Conservation (phyloP, 1,139 yeast species). For the Lodderomyces pseudojiufengensis region DNA sequence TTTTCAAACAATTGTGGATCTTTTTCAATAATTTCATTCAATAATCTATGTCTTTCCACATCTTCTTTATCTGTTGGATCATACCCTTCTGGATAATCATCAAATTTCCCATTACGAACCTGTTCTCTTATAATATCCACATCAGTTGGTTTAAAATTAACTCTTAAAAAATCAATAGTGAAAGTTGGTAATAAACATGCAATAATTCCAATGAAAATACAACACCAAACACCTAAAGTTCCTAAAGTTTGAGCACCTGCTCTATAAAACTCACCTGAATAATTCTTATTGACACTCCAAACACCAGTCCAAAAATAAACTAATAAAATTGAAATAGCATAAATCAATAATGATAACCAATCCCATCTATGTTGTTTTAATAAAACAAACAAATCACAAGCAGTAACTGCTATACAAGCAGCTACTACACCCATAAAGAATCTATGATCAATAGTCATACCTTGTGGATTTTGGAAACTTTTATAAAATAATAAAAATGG, state of each 20-base stretch:
- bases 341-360: constrained; percentile 49
- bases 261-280: constrained; percentile 46
- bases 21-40: constrained; percentile 30
- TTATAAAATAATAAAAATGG: constrained; percentile 48
- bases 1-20: constrained; percentile 36
- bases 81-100: constrained; percentile 49
- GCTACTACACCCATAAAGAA: constrained; percentile 56
- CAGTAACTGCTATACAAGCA: constrained; percentile 45
- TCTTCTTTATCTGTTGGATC: constrained; percentile 57
- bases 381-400: constrained; percentile 52
- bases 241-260: constrained; percentile 57
- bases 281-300: constrained; percentile 45
- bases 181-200: constrained; percentile 52
- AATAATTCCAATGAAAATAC: constrained; percentile 45
- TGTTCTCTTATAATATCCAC: constrained; percentile 54
- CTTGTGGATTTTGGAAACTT: constrained; percentile 47
- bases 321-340: constrained; percentile 46
- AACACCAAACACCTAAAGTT: constrained; percentile 50
- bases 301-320: constrained; percentile 63
- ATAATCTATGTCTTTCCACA: constrained; percentile 40
- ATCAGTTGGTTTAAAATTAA: constrained; percentile 49
- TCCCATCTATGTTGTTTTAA: constrained; percentile 62
- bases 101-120: constrained; percentile 43
- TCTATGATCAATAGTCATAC: constrained; percentile 52
- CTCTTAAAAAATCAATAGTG: constrained; percentile 42